A percentile compares a stretch with the other conserved stretches of the same genome.
phyloP scores from a whole-genome alignment of 345 rosid species.

The Euclidium syriacum region DNA sequence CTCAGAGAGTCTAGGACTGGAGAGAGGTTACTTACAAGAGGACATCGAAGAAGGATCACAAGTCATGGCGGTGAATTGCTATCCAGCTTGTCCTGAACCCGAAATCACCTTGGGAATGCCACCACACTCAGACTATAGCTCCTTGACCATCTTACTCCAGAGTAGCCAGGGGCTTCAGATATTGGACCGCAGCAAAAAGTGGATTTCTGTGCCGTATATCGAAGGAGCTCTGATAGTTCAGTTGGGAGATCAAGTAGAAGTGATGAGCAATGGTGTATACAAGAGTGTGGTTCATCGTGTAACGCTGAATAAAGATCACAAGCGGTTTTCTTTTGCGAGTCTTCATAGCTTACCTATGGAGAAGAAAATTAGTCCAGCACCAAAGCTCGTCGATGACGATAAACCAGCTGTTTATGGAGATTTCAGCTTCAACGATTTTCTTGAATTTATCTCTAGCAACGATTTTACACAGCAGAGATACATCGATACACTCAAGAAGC shows the following conservation, averaged over 20 bases:
- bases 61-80: slow-evolving; percentile 48
- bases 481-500: slow-evolving; percentile 38
- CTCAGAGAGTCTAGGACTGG: slow-evolving; percentile 43
- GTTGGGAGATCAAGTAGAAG: slow-evolving; percentile 53
- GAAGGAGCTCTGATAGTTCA: slow-evolving; percentile 47
- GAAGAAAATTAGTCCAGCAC: slow-evolving; percentile 44
- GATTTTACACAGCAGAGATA: slow-evolving; percentile 34
- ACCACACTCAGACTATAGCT: slow-evolving; percentile 49
- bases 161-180: slow-evolving; percentile 45
- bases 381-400: slow-evolving; percentile 33
- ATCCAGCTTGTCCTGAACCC: slow-evolving; percentile 53
- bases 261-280: slow-evolving; percentile 50
- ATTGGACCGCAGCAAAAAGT: slow-evolving; percentile 37
- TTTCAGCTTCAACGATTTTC: slow-evolving; percentile 46
- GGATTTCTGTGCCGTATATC: slow-evolving; percentile 36
- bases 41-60: slow-evolving; percentile 43
- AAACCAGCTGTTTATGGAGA: slow-evolving; percentile 37
- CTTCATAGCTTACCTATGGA: slow-evolving; percentile 48
- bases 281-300: slow-evolving; percentile 45
- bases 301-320: slow-evolving; percentile 36
- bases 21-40: slow-evolving; percentile 30
- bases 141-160: slow-evolving; percentile 47
- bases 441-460: slow-evolving; percentile 29
- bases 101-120: slow-evolving; percentile 49
- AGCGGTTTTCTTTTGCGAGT: slow-evolving; percentile 45